Base-by-base conservation (phyloP, 768 basidiomycete genomes). In the Naganishia onofrii region DNA sequence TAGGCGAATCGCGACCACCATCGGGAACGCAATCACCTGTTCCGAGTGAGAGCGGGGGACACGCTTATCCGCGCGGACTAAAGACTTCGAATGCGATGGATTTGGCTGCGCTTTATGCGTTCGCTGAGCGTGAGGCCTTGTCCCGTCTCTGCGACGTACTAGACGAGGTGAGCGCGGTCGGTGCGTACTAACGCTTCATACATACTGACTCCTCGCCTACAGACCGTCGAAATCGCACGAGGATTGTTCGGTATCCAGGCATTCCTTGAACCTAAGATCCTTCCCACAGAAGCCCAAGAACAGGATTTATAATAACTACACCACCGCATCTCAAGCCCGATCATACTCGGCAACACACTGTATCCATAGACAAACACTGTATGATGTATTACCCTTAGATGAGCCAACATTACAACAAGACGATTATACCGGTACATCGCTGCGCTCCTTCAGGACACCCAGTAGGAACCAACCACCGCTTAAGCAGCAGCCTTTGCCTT, bases 71-170 rank as follows among this genome's bases (percentile, higher is more conserved):
- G n/a, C 67, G 42, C 19, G 46, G 57, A 53, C 21, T 28, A 5
- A 31, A 44, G 17, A 60, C 46, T 19, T 56, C 28, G 46, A 72
- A 51, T 67, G 69, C 55, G 65, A 69, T 68, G 28, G 76, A 80
- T 51, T 72, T 80, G 46, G 75, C 76, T 2, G 75, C 76, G 21
- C 66, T 80, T 42, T 80, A 80, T 72, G 78, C 73, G 1, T 78
- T 79, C 75, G 79, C 79, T 4, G 79, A 80, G 70, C 71, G 76
- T 26, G 79, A 79, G 58, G 79, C 79, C 10, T 44, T 80, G 55
- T 72, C 70, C 0, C 75, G 77, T 57, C 68, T 78, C 21, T 79
- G 79, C 58, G 72, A 78, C 69, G 68, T 76, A 10, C 57, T 80
- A 0, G 79, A 78, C 34, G 79, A 80, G 74, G 78, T 80, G 56